Evolutionary conservation across 148 eudicot species (phyloP).

Genomic region (Silene uniflora): DNA sequence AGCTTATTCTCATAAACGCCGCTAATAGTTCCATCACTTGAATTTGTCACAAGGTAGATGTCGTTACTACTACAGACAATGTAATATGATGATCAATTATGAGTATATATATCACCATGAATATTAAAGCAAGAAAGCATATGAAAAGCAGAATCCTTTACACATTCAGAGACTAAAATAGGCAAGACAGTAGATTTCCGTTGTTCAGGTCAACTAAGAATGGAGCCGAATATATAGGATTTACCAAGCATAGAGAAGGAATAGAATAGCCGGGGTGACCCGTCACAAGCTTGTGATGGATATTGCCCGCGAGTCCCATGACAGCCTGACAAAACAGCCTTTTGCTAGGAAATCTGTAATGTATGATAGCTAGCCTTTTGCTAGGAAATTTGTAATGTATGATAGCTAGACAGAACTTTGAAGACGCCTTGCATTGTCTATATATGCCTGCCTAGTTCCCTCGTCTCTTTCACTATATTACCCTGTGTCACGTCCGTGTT

Average conservation of each 20-base stretch:
- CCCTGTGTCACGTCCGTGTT: no score
- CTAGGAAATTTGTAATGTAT: no score
- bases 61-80: slow-evolving; percentile 76
- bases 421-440: no score
- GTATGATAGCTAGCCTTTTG: no score
- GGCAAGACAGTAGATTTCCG: no score
- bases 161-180: slow-evolving; percentile 52
- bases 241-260: slow-evolving; percentile 71
- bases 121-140: slow-evolving; percentile 92
- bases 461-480: no score
- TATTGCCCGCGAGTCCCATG: no score
- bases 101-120: slow-evolving; percentile 84
- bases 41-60: slow-evolving; percentile 81
- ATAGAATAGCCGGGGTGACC: slow-evolving; percentile 59
- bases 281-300: no score
- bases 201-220: slow-evolving; percentile 61
- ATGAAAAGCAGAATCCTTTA: slow-evolving; percentile 56
- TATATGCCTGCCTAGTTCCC: no score
- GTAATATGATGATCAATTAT: slow-evolving; percentile 51
- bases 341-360: no score
- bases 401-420: no score
- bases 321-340: no score
- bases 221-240: slow-evolving; percentile 87
- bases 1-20: slow-evolving; percentile 82
- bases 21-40: slow-evolving; percentile 77